Evolutionary conservation across 2,329 filamentous ascomycete genomes (phyloP).

Genomic region (Penicillium sp.): DNA sequence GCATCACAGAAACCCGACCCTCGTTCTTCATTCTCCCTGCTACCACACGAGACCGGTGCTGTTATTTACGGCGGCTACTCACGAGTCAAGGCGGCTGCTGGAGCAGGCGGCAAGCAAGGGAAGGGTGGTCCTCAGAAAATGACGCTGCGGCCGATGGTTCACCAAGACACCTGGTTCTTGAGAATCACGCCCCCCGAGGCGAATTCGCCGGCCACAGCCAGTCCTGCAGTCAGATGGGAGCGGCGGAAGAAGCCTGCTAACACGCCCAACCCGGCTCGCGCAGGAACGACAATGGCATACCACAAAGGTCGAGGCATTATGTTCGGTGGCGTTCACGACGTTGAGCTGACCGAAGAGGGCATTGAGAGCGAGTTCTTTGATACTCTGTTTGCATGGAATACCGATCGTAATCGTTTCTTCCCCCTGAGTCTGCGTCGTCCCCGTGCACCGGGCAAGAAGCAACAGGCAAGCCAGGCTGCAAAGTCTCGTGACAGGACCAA

Average conservation of each 20-base stretch:
- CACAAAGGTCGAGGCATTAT: constrained; percentile 90
- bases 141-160: constrained; percentile 78
- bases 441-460: constrained; percentile 63
- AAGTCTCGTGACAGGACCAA: constrained; percentile 67
- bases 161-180: constrained; percentile 93
- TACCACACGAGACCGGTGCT: constrained; percentile 86
- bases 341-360: constrained; percentile 86
- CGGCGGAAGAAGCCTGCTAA: constrained; percentile 89
- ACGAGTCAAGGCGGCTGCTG: constrained; percentile 69
- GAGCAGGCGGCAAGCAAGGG: constrained; percentile 57
- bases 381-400: constrained; percentile 84
- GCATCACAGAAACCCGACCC: constrained; percentile 85
- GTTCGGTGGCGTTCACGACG: constrained; percentile 92
- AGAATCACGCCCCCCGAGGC: constrained; percentile 69
- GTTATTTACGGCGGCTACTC: constrained; percentile 94
- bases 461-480: constrained; percentile 41
- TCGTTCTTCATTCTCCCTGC: constrained; percentile 83
- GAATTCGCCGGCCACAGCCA: constrained; percentile 63
- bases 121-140: constrained; percentile 63
- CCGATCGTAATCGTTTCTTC: constrained; percentile 94
- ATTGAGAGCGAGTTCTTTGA: constrained; percentile 99
- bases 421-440: constrained; percentile 73
- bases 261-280: constrained; percentile 74
- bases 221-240: constrained; percentile 83
- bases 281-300: constrained; percentile 88